Conservation (phyloP, 2,329 filamentous ascomycete genomes). For the Zymoseptoria tritici region DNA sequence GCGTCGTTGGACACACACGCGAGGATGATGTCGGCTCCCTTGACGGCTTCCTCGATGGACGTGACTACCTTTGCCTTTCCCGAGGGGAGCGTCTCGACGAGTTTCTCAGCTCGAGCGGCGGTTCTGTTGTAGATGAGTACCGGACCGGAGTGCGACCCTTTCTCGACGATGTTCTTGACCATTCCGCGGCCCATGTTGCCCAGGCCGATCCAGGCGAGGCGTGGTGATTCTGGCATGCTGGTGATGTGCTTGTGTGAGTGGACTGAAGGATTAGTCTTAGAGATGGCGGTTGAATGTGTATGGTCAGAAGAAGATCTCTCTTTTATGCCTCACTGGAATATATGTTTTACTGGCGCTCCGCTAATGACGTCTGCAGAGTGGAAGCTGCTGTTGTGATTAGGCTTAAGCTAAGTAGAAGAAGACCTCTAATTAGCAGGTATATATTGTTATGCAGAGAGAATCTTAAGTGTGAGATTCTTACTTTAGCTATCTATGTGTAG, state of each 20-base stretch:
- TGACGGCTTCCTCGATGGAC: conserved; percentile 58
- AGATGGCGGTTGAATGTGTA: neutral
- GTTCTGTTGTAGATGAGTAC: conserved; percentile 78
- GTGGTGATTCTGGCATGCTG: conserved; percentile 11
- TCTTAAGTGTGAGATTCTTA: no score
- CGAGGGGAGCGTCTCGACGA: conserved; percentile 52
- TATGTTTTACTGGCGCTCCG: neutral
- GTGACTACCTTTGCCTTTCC: conserved; percentile 58
- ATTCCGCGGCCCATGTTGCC: conserved; percentile 86
- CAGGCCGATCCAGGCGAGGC: conserved; percentile 71
- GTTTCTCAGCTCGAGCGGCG: conserved; percentile 54
- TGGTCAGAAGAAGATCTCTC: neutral
- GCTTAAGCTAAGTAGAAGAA: no score
- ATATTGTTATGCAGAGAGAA: no score
- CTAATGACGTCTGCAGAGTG: neutral
- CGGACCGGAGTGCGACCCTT: conserved; percentile 63
- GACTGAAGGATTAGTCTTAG: neutral
- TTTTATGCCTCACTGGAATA: neutral
- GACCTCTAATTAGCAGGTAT: no score
- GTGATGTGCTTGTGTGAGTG: neutral
- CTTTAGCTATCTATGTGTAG: no score
- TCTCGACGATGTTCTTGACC: conserved; percentile 74
- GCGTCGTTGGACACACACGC: conserved; percentile 72
- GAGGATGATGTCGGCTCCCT: conserved; percentile 70
- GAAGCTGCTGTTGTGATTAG: no score